Conservation (phyloP, 345 rosid genomes). For the Aegle marmelos region DNA sequence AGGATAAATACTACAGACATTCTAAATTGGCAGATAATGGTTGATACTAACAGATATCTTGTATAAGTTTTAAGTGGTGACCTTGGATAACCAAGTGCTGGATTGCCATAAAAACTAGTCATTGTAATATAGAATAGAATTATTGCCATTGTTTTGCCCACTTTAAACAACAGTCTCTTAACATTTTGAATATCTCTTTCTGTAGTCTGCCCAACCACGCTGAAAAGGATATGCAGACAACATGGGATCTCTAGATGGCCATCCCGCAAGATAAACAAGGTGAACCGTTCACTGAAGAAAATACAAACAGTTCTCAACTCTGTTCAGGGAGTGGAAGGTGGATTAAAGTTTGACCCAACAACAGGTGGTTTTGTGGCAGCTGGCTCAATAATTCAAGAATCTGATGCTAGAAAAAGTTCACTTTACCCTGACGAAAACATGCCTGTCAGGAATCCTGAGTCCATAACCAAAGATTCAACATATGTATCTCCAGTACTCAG, state of each 20-base stretch:
- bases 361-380: conserved; percentile 69
- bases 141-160: neutral
- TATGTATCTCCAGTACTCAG: conserved; percentile 14
- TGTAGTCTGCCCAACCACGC: conserved; percentile 89
- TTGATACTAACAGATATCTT: neutral
- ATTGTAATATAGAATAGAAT: neutral
- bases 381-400: conserved; percentile 41
- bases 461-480: conserved; percentile 8
- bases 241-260: conserved; percentile 97
- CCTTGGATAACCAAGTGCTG: neutral
- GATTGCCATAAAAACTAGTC: neutral
- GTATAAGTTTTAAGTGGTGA: neutral
- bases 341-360: conserved; percentile 66
- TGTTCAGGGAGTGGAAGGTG: conserved; percentile 88
- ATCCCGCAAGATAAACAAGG: conserved; percentile 90
- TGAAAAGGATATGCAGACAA: conserved; percentile 93
- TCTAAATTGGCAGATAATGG: neutral
- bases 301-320: conserved; percentile 81
- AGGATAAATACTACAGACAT: neutral
- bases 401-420: conserved; percentile 32
- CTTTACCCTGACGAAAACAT: conserved; percentile 27
- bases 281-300: conserved; percentile 70
- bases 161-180: neutral
- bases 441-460: conserved; percentile 23
- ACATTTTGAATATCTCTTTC: conserved; percentile 15